A percentile compares a stretch with the other conserved stretches of the same genome.
Evolutionary conservation across 2,329 filamentous ascomycete genomes (phyloP).

Genomic region (Capronia coronata): DNA sequence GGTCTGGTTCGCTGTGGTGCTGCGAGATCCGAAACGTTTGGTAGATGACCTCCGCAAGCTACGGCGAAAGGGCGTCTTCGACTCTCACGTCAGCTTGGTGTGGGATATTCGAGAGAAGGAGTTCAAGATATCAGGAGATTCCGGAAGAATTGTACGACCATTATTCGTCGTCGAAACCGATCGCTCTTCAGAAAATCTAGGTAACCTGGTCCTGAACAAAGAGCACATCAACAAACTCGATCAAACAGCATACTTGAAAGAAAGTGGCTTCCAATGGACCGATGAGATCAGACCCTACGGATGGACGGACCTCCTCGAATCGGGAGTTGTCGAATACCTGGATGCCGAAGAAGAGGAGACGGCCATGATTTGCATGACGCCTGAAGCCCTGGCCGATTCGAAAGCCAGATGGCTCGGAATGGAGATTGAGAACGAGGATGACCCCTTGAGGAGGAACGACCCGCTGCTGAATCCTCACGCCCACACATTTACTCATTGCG

Average conservation of each 20-base stretch:
- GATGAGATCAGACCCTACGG: slow-evolving; percentile 60
- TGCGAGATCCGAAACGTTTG: slow-evolving; percentile 73
- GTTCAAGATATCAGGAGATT: slow-evolving; percentile 98
- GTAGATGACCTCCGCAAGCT: slow-evolving; percentile 72
- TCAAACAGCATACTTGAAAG: slow-evolving; percentile 44
- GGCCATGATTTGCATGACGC: slow-evolving; percentile 98
- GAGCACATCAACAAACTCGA: slow-evolving; percentile 74
- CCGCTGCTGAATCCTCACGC: slow-evolving; percentile 80
- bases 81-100: slow-evolving; percentile 87
- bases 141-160: slow-evolving; percentile 87
- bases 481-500: slow-evolving; percentile 94
- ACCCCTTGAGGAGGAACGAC: slow-evolving; percentile 80
- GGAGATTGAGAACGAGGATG: slow-evolving; percentile 57
- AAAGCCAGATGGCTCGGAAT: slow-evolving; percentile 63
- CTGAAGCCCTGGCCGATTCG: slow-evolving; percentile 81
- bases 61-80: slow-evolving; percentile 73
- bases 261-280: slow-evolving; percentile 42
- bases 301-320: slow-evolving; percentile 78
- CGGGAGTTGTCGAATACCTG: slow-evolving; percentile 87
- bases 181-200: slow-evolving; percentile 63
- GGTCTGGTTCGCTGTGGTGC: slow-evolving; percentile 91
- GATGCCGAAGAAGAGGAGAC: slow-evolving; percentile 98
- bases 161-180: slow-evolving; percentile 91
- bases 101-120: slow-evolving; percentile 94
- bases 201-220: slow-evolving; percentile 74